Percentiles rank a stretch among this genome's conserved stretches.
Evolutionary conservation across 768 basidiomycete genomes (phyloP).

Genomic region (Termitomyces sp.): DNA sequence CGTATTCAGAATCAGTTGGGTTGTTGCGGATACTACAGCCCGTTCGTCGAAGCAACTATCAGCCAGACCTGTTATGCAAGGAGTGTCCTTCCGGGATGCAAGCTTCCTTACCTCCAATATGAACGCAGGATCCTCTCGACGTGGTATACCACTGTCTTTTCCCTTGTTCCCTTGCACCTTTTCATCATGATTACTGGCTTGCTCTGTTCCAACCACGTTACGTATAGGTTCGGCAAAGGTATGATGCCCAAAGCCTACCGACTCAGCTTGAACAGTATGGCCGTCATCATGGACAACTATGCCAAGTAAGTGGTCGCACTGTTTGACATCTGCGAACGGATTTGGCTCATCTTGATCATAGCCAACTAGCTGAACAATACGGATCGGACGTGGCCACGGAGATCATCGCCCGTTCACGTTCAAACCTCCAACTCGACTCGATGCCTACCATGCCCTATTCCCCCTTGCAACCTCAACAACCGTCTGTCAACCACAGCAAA

Average conservation of each 20-base stretch:
- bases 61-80: conserved; percentile 73
- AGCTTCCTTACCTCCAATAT: conserved; percentile 55
- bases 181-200: conserved; percentile 58
- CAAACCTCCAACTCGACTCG: conserved; percentile 40
- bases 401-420: conserved; percentile 53
- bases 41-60: conserved; percentile 77
- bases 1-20: conserved; percentile 68
- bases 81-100: conserved; percentile 71
- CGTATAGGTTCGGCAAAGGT: conserved; percentile 84
- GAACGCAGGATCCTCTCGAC: conserved; percentile 49
- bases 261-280: conserved; percentile 70
- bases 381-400: conserved; percentile 62
- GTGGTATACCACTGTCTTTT: conserved; percentile 68
- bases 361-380: conserved; percentile 74
- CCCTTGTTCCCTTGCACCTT: conserved; percentile 67
- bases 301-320: conserved; percentile 50
- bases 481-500: conserved; percentile 11
- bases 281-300: conserved; percentile 82
- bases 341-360: conserved; percentile 20
- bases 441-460: conserved; percentile 25
- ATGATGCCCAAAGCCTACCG: conserved; percentile 86
- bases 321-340: neutral
- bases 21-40: conserved; percentile 83
- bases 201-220: conserved; percentile 80
- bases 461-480: conserved; percentile 8